Evolutionary conservation across 805 yeast species (phyloP), one percentile per base, ranked within the genome.

Genomic region (Jamesozyma gamospora): DNA sequence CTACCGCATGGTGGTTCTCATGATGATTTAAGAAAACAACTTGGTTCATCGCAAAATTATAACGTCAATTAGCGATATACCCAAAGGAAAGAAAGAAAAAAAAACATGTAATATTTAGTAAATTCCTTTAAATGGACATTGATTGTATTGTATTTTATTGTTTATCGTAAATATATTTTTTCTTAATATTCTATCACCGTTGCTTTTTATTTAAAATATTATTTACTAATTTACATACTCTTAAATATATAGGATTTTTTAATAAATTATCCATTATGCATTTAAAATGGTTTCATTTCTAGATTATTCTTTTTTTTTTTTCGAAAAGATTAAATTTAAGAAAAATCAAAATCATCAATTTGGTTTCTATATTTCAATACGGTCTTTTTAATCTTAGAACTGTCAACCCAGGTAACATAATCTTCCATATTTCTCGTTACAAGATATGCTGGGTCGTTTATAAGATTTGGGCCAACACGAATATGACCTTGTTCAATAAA

Each of bases 401-500:
- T 74, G 55, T 92, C 96, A n/a, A 84, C 92, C 99, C 99, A 92
- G 3, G 98, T 92, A 51, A 92, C 71, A 61, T 86, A 92, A 61
- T 92, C 99, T 59, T 92, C 99, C 82, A 92, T 72, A 52, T 77
- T 85, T 57, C 96, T 74, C 2, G 96, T 90, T 4, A 92, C 92
- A 52, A 94, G 68, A 58, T 80, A 90, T 0, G 97, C 96, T 3
- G 97, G 94, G 60, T 92, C 98, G 1, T 96, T 88, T 33, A 94
- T 80, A 21, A 94, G 81, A 56, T 86, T 82, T 11, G 97, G 97
- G 0, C 99, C 99, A 6, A 92, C 95, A 50, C 98, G 74, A 2
- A 92, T 95, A 55, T 92, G 97, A 2, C 99, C 99, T 60, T 92
- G 97, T 56, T 92, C 96, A 12, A 94, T 73, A 58, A 84, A 85